Conservation (phyloP, 164 flowering plant genomes). For the Nymphaea thermarum region DNA sequence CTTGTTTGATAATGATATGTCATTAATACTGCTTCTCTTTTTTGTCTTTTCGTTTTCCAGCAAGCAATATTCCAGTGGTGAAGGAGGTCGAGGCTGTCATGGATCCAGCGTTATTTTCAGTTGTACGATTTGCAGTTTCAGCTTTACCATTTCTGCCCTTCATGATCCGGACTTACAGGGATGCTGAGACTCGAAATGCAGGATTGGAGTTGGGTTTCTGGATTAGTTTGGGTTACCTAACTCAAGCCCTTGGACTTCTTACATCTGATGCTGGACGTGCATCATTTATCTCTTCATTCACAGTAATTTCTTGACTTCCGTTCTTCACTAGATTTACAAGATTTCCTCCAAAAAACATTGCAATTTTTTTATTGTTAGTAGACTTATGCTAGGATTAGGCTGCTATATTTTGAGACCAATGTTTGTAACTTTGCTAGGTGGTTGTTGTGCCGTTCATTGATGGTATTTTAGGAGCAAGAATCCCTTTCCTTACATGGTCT, state of each 20-base stretch:
- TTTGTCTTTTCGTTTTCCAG: slow-evolving; percentile 25
- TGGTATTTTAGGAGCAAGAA: slow-evolving; percentile 63
- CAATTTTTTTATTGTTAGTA: too few species aligned
- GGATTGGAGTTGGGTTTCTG: slow-evolving; percentile 81
- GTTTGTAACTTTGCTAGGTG: slow-evolving; percentile 32
- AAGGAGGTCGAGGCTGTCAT: slow-evolving; percentile 68
- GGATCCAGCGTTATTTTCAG: slow-evolving; percentile 67
- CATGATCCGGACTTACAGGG: slow-evolving; percentile 34
- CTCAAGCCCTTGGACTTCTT: slow-evolving; percentile 67
- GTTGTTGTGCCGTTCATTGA: slow-evolving; percentile 73
- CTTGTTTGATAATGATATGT: too few species aligned
- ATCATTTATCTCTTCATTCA: slow-evolving; percentile 64
- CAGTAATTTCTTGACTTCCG: slow-evolving; percentile 32
- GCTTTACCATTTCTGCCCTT: slow-evolving; percentile 78
- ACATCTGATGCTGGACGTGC: slow-evolving; percentile 94
- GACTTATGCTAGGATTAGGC: not conserved
- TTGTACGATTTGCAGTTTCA: slow-evolving; percentile 47
- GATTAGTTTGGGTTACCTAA: slow-evolving; percentile 79
- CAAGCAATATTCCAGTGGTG: slow-evolving; percentile 67
- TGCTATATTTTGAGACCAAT: not conserved
- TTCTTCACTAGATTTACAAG: not conserved
- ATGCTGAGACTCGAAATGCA: slow-evolving; percentile 46
- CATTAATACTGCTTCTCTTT: not conserved
- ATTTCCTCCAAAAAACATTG: too few species aligned
- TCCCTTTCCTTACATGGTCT: slow-evolving; percentile 67